Conservation (phyloP, 805 yeast genomes). For the Candida stauntonica region DNA sequence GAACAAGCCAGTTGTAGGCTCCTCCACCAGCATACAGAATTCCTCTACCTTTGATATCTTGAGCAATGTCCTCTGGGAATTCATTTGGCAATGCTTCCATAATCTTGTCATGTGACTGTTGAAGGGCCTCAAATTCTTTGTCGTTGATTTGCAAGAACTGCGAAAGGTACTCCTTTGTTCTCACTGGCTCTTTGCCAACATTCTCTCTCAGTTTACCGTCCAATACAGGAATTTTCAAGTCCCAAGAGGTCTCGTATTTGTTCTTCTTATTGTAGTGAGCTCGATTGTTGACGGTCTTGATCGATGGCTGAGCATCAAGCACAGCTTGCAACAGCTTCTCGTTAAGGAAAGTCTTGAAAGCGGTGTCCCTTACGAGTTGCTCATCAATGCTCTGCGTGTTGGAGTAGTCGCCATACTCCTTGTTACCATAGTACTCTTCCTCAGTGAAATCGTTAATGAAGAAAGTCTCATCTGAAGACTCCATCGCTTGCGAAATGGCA, state of each 20-base stretch:
- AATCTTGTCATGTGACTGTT: slow-evolving; percentile 20
- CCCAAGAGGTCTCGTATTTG: slow-evolving; percentile 11
- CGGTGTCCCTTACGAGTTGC: slow-evolving; percentile 8
- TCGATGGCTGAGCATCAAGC: slow-evolving; percentile 16
- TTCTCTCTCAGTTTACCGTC: slow-evolving; percentile 26
- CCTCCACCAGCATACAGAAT: slow-evolving; percentile 77
- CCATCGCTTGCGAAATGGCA: slow-evolving; percentile 2
- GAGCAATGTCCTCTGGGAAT: slow-evolving; percentile 34
- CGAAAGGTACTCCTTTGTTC: slow-evolving; percentile 22
- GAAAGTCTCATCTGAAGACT: slow-evolving; percentile 8
- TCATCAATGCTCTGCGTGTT: slow-evolving; percentile 12
- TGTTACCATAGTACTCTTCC: slow-evolving; percentile 19
- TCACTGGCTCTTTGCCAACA: slow-evolving; percentile 21
- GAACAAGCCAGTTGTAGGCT: slow-evolving; percentile 57
- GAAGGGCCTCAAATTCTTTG: slow-evolving; percentile 15
- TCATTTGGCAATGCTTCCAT: slow-evolving; percentile 35
- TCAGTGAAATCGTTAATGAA: slow-evolving; percentile 15
- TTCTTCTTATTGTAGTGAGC: slow-evolving; percentile 23
- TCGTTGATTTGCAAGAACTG: slow-evolving; percentile 17
- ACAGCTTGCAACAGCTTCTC: slow-evolving; percentile 15
- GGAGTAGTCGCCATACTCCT: slow-evolving; percentile 13
- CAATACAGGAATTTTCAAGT: slow-evolving; percentile 22
- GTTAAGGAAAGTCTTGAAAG: slow-evolving; percentile 19
- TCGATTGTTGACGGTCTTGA: slow-evolving; percentile 20
- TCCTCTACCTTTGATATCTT: slow-evolving; percentile 46